Base-by-base conservation (phyloP, 345 rosid species). In the Linum lewisii region DNA sequence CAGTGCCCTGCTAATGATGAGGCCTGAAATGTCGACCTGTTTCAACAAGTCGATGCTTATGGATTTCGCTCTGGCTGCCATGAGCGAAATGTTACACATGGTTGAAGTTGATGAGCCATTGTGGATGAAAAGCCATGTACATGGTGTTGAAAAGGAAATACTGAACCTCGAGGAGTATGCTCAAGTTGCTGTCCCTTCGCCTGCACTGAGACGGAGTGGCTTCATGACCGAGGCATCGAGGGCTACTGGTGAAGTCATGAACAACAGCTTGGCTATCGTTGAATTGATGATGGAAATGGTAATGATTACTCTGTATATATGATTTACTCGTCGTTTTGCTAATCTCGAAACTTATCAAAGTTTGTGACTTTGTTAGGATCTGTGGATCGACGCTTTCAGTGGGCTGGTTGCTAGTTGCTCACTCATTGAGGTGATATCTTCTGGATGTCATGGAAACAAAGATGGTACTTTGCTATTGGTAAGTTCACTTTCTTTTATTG, bases 221-320 rank as follows among this genome's bases (percentile, higher is more conserved):
- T 77, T 62, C 57, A 60, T 68, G 0, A 54, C 69, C 0, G 86
- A 86, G 68, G 88, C 82, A 42, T 63, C 94, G 19, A 78, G 86
- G 71, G 90, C 79, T 61, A 69, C 78, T 36, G 82, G 77, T 32
- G 16, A 77, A 26, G 82, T 87, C 18, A 58, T 75, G 59, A 70
- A 79, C 75, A 70, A 72, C 61, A 71, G 86, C 69, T 57, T 62
- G 70, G 80, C 78, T 65, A 76, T 84, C 1, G 80, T 87, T 0
- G 89, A 85, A 24, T 75, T 72, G 6, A 62, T 85, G 62, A 85
- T 91, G 95, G 82, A 91, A 62, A 69, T 65, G 86, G 96, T 91
- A 76, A 45, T 62, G 54, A 50, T 37, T 16, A 32, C 59, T 24
- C 38, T 22, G 22, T 25, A 21, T 21, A 34, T 61, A 20, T 68